phyloP scores from a whole-genome alignment of 164 flowering plant species.

The Liriodendron chinense region DNA sequence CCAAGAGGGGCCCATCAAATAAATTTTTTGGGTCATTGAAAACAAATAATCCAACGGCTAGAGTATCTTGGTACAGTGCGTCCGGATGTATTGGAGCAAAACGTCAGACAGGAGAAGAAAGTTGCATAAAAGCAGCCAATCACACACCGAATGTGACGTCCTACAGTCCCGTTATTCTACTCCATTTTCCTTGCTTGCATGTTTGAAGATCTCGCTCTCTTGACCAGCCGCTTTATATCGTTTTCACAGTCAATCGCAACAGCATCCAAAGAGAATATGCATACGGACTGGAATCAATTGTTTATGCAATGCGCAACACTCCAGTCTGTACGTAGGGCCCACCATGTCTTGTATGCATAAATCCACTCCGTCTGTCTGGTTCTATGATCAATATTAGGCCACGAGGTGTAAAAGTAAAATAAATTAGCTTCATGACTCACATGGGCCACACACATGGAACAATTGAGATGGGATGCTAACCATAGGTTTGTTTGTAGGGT shows the following conservation, averaged over 20 bases:
- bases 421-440: not conserved
- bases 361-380: too few relatives aligned
- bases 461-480: too few relatives aligned
- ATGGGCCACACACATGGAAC: too few relatives aligned
- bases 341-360: not conserved
- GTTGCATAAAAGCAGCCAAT: not conserved
- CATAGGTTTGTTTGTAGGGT: too few relatives aligned
- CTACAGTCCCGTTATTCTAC: too few relatives aligned
- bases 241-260: not conserved
- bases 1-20: too few relatives aligned
- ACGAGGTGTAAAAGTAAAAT: not conserved
- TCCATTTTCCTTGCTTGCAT: not conserved
- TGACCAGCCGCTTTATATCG: not conserved
- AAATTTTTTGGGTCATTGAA: too few relatives aligned
- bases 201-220: not conserved
- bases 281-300: not conserved
- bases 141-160: too few relatives aligned
- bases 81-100: not conserved
- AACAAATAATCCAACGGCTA: too few relatives aligned
- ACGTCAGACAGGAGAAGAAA: slow-evolving; percentile 1
- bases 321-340: not conserved
- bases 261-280: not conserved
- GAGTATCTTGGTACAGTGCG: too few relatives aligned
- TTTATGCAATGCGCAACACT: not conserved
- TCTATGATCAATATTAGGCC: not conserved